These are phyloP conservation scores for Leptomonas seymouri DNA, from an alignment of 208 protist genomes.

Conservation along the genomic window DNA sequence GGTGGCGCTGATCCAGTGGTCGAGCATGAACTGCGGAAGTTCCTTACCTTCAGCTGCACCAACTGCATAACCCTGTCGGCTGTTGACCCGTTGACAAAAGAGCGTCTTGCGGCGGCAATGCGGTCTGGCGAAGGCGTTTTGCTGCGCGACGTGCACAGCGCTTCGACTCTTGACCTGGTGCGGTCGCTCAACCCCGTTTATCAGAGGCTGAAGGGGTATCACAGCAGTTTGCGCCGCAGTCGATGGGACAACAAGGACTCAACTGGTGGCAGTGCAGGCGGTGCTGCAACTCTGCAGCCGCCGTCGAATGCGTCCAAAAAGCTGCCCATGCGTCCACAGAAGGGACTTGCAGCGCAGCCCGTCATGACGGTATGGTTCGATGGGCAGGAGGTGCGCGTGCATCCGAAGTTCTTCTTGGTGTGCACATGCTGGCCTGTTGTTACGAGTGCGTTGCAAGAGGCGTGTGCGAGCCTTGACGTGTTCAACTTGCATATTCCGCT, in stretches of 20 bases:
- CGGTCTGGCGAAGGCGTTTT: constrained; percentile 64
- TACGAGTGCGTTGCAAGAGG: constrained; percentile 10
- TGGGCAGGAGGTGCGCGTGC: constrained; percentile 50
- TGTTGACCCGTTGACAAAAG: constrained; percentile 35
- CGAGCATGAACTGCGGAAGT: constrained; percentile 49
- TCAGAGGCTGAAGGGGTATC: constrained; percentile 23
- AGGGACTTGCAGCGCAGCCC: constrained; percentile 8
- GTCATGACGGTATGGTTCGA: constrained; percentile 29
- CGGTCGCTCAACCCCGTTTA: constrained; percentile 33
- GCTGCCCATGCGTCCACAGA: background rate
- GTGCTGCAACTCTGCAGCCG: background rate
- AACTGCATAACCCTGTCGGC: constrained; percentile 63
- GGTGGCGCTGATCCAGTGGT: constrained; percentile 55
- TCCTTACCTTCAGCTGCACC: constrained; percentile 46
- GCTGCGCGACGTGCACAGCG: constrained; percentile 59
- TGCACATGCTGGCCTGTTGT: constrained; percentile 46
- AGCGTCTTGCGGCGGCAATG: constrained; percentile 56
- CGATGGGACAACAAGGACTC: background rate
- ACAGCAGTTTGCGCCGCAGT: background rate
- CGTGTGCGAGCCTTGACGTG: constrained; percentile 31
- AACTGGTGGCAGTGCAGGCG: background rate
- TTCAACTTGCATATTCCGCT: constrained; percentile 32
- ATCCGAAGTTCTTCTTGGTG: constrained; percentile 62
- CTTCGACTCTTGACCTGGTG: constrained; percentile 31
- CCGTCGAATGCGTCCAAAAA: background rate